These are phyloP conservation scores for Ogataea haglerorum DNA, from an alignment of 805 yeast genomes.

Conservation along the genomic window DNA sequence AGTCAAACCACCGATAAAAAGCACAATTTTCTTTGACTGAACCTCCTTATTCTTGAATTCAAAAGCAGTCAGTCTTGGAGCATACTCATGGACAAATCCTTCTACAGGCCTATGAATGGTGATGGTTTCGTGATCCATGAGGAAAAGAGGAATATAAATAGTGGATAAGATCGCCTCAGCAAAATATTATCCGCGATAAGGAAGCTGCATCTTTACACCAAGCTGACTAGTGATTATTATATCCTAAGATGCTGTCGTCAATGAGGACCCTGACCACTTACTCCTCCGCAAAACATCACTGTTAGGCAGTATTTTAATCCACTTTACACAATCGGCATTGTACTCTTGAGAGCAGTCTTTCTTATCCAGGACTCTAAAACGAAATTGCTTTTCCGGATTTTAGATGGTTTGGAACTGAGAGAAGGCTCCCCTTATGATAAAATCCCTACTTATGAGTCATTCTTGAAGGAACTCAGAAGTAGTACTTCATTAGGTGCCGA, in stretches of 20 bases:
- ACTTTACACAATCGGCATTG: slow-evolving; percentile 8
- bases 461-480: slow-evolving; percentile 5
- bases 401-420: slow-evolving; percentile 89
- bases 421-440: slow-evolving; percentile 44
- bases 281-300: slow-evolving; percentile 6
- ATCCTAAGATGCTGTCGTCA: slow-evolving; percentile 2
- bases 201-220: not conserved
- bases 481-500: slow-evolving; percentile 7
- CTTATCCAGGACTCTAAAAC: slow-evolving; percentile 7
- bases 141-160: not conserved
- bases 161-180: not conserved
- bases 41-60: slow-evolving; percentile 38
- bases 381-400: slow-evolving; percentile 50
- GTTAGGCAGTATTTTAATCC: slow-evolving; percentile 3
- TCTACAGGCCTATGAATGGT: slow-evolving; percentile 17
- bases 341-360: slow-evolving; percentile 3
- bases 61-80: slow-evolving; percentile 47
- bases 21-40: slow-evolving; percentile 45
- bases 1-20: slow-evolving; percentile 72
- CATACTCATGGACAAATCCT: slow-evolving; percentile 49
- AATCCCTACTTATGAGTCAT: slow-evolving; percentile 56
- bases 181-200: not conserved
- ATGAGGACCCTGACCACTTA: slow-evolving; percentile 8
- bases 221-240: not conserved
- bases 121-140: slow-evolving; percentile 2